These are phyloP conservation scores for Xylaria nigripes DNA, from an alignment of 495 filamentous ascomycete genomes.

Conservation along the genomic window DNA sequence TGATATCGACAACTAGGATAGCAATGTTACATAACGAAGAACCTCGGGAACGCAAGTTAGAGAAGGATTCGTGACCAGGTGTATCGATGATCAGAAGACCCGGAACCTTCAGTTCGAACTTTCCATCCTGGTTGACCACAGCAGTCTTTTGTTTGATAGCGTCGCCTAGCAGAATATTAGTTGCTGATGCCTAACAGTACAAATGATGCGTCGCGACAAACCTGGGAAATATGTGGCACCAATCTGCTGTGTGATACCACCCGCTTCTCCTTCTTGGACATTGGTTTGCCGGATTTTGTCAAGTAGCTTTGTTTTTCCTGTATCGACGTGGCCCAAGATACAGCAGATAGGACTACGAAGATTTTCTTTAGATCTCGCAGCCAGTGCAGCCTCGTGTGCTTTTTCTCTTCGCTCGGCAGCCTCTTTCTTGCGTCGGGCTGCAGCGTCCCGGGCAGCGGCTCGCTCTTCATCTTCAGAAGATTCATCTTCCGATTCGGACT, in stretches of 20 bases:
- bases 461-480: slow-evolving; percentile 61
- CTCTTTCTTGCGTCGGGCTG: slow-evolving; percentile 72
- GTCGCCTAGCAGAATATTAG: slow-evolving; percentile 47
- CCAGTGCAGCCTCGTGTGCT: slow-evolving; percentile 83
- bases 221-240: slow-evolving; percentile 96
- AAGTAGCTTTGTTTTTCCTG: slow-evolving; percentile 96
- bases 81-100: slow-evolving; percentile 98
- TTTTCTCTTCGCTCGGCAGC: slow-evolving; percentile 83
- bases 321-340: slow-evolving; percentile 99
- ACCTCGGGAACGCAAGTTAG: slow-evolving; percentile 90
- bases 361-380: slow-evolving; percentile 86
- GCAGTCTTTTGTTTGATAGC: slow-evolving; percentile 83
- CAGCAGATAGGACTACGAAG: slow-evolving; percentile 97
- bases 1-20: slow-evolving; percentile 98
- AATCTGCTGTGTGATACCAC: slow-evolving; percentile 99
- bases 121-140: slow-evolving; percentile 84
- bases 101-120: slow-evolving; percentile 95
- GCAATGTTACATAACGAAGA: slow-evolving; percentile 99
- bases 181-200: not conserved
- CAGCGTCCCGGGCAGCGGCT: slow-evolving; percentile 58
- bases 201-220: not conserved
- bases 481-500: slow-evolving; percentile 42
- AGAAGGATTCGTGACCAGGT: slow-evolving; percentile 99
- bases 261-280: slow-evolving; percentile 98
- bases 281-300: slow-evolving; percentile 99